A percentile compares a stretch with the other conserved stretches of the same genome.
Evolutionary conservation across 2,329 filamentous ascomycete genomes (phyloP).

Genomic region (Apiospora koreana): DNA sequence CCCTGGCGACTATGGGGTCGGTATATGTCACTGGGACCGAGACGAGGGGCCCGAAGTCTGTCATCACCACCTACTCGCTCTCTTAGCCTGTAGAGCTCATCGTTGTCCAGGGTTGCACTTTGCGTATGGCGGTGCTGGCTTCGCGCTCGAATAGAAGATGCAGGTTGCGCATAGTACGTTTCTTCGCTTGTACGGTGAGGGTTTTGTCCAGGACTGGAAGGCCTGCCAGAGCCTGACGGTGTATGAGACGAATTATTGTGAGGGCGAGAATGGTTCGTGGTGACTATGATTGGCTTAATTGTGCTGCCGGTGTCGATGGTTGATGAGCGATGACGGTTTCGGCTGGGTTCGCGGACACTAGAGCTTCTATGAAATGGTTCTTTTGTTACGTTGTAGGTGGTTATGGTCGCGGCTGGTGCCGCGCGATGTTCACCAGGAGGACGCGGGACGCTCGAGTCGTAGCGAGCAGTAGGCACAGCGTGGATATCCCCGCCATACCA

Average conservation of each 20-base stretch:
- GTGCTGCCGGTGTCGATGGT: slow-evolving; percentile 49
- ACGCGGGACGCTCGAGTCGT: slow-evolving; percentile 34
- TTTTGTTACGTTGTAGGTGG: slow-evolving; percentile 57
- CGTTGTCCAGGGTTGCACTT: slow-evolving; percentile 50
- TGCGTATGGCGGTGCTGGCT: slow-evolving; percentile 47
- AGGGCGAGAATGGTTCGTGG: slow-evolving; percentile 48
- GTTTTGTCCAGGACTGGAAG: slow-evolving; percentile 48
- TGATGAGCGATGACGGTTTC: slow-evolving; percentile 48
- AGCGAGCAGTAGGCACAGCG: slow-evolving; percentile 46
- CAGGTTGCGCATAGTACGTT: slow-evolving; percentile 58
- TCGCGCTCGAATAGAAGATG: slow-evolving; percentile 55
- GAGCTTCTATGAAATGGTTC: slow-evolving; percentile 50
- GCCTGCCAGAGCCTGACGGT: slow-evolving; percentile 32
- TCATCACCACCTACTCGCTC: slow-evolving; percentile 47
- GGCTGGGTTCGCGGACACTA: slow-evolving; percentile 49
- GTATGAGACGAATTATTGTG: slow-evolving; percentile 43
- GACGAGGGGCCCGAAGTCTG: slow-evolving; percentile 36
- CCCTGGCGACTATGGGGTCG: slow-evolving; percentile 48
- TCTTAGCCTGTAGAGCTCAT: slow-evolving; percentile 51
- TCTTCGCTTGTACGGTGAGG: slow-evolving; percentile 55
- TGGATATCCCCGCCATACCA: slow-evolving; percentile 55
- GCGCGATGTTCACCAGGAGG: slow-evolving; percentile 36
- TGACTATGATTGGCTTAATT: slow-evolving; percentile 59
- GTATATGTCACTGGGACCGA: slow-evolving; percentile 44
- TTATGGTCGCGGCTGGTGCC: slow-evolving; percentile 47